These are phyloP conservation scores for Ogataea wickerhamii DNA, from an alignment of 805 yeast species.

Conservation along the genomic window DNA sequence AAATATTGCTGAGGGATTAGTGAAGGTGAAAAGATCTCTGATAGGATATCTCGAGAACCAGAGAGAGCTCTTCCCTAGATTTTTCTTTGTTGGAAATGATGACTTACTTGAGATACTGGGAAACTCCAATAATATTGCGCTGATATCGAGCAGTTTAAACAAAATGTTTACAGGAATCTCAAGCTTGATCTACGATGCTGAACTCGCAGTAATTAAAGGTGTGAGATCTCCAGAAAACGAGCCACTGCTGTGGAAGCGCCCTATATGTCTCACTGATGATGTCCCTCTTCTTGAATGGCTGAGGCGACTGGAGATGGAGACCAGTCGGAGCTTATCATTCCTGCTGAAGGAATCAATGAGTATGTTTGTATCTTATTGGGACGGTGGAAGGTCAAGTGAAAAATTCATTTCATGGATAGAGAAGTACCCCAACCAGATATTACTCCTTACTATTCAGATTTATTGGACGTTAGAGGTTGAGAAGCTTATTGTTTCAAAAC, in stretches of 20 bases:
- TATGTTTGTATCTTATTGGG: slow-evolving; percentile 16
- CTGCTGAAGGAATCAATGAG: slow-evolving; percentile 33
- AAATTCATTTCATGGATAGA: slow-evolving; percentile 35
- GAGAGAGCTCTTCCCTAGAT: slow-evolving; percentile 71
- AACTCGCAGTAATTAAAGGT: slow-evolving; percentile 31
- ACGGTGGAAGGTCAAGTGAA: neutral
- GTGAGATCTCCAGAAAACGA: slow-evolving; percentile 70
- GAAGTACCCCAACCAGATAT: slow-evolving; percentile 52
- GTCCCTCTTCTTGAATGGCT: slow-evolving; percentile 62
- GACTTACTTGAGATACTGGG: slow-evolving; percentile 84
- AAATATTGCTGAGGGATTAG: slow-evolving; percentile 52
- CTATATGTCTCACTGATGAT: slow-evolving; percentile 41
- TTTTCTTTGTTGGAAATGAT: slow-evolving; percentile 87
- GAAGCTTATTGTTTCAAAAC: neutral
- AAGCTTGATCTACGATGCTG: slow-evolving; percentile 33
- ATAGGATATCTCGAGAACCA: slow-evolving; percentile 78
- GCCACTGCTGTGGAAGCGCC: slow-evolving; percentile 36
- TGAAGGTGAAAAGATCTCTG: slow-evolving; percentile 59
- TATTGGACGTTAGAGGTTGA: slow-evolving; percentile 49
- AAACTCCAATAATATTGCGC: slow-evolving; percentile 42
- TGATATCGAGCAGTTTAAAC: slow-evolving; percentile 55
- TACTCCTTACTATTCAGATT: slow-evolving; percentile 53
- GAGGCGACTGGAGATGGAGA: slow-evolving; percentile 48
- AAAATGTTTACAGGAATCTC: slow-evolving; percentile 72
- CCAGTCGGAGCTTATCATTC: slow-evolving; percentile 45